Evolutionary conservation across 306 rosid species (phyloP).

Genomic region (Dryas octopetala): DNA sequence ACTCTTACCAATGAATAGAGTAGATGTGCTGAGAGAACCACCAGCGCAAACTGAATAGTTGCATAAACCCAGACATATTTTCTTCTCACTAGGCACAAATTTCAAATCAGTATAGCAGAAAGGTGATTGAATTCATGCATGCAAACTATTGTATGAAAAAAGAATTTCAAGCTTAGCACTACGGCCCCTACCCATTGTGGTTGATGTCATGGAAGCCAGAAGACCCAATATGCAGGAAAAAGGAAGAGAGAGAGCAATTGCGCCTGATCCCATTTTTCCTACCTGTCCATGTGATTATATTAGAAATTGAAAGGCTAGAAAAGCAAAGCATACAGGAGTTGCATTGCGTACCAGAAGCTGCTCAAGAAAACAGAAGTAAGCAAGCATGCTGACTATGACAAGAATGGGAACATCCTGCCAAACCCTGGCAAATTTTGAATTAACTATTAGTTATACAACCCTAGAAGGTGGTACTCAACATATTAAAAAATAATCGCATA

Average conservation of each 20-base stretch:
- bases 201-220: conserved; percentile 75
- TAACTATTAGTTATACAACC: conserved; percentile 19
- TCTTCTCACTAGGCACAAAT: conserved; percentile 53
- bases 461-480: conserved; percentile 19
- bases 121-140: conserved; percentile 11
- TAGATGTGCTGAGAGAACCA: conserved; percentile 56
- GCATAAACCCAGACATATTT: conserved; percentile 76
- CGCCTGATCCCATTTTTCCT: conserved; percentile 59
- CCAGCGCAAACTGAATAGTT: conserved; percentile 52
- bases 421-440: conserved; percentile 36
- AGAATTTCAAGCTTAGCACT: conserved; percentile 17
- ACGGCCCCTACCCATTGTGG: conserved; percentile 60
- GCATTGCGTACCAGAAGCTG: conserved; percentile 42
- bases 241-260: conserved; percentile 73
- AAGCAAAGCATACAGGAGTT: conserved; percentile 6
- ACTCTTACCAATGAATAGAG: conserved; percentile 65
- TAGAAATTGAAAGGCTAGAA: conserved; percentile 21
- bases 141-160: not conserved
- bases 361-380: conserved; percentile 53
- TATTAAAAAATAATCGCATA: not conserved
- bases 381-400: conserved; percentile 47
- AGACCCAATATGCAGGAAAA: conserved; percentile 82
- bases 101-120: conserved; percentile 14
- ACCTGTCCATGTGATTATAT: conserved; percentile 49
- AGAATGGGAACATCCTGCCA: conserved; percentile 56